Evolutionary conservation across 164 flowering plant genomes (phyloP), one percentile per base, ranked within the genome.

Genomic region (Euptelea pleiosperma): DNA sequence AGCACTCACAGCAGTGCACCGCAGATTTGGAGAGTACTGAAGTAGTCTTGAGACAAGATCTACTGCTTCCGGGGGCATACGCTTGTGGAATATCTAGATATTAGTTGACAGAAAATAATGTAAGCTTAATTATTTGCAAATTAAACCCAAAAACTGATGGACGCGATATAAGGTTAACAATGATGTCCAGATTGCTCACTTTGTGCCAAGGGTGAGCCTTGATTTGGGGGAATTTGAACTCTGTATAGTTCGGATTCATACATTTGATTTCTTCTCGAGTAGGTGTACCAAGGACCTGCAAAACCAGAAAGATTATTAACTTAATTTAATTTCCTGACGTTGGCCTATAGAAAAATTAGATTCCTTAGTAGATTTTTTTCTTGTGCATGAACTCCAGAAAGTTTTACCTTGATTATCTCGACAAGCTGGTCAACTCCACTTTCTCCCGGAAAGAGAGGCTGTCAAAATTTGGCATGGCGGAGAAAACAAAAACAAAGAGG

Each of bases 391-490:
- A 31, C 9, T 4, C 7, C 0, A 21, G 19, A 58, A 29, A 43
- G 18, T 10, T 42, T 60, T 63, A 86, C 93, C 90, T 86, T 84
- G 46, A 86, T 86, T 57, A 84, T 86, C 70, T 86, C 93, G 49
- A 87, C 94, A 48, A 87, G 88, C 70, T 87, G 94, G 68, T 84
- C 94, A 35, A 84, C 86, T 63, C 86, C 89, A 72, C 89, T 84
- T 59, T 82, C 89, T 31, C 89, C 89, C 0, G 89, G 89, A 64
- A 84, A 84, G 29, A 84, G 77, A 63, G 89, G 89, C 86, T 84
- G 53, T 36, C 55, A 68, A 52, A 31, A 43, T 57, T 55, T 53
- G 50, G 42, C 51, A 67, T 28, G 31, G 46, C 42, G 26, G 50
- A 35, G 49, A 52, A 30, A 60, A 43, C 44, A 37, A 28, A 19